Evolutionary conservation across 2,329 filamentous ascomycete genomes (phyloP).

Genomic region (Bipolaris gigantea): DNA sequence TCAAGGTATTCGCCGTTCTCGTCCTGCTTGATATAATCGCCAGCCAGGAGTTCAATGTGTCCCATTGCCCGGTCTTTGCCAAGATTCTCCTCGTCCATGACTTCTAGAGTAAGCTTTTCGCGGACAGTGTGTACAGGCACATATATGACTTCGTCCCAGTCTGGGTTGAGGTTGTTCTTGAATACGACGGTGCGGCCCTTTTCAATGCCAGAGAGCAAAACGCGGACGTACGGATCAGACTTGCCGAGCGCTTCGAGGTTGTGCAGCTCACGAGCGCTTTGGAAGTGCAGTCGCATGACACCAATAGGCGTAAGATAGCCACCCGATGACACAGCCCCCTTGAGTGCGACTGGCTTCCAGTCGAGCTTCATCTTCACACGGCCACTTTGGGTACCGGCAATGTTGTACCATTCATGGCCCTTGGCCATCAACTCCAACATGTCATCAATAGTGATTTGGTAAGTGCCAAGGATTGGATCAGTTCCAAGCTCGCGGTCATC

Average conservation of each 20-base stretch:
- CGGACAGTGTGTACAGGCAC: constrained; percentile 82
- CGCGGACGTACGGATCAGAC: constrained; percentile 90
- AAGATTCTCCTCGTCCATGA: constrained; percentile 94
- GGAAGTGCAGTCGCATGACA: constrained; percentile 92
- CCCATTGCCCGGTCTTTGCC: constrained; percentile 89
- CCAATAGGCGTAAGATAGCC: constrained; percentile 94
- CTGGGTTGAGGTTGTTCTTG: constrained; percentile 91
- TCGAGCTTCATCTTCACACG: constrained; percentile 88
- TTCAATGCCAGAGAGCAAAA: constrained; percentile 85
- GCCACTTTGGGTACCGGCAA: constrained; percentile 77
- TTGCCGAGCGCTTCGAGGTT: constrained; percentile 96
- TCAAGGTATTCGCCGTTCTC: constrained; percentile 80
- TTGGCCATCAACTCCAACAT: constrained; percentile 88
- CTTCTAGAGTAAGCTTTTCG: constrained; percentile 84
- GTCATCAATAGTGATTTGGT: constrained; percentile 94
- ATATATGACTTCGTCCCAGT: constrained; percentile 95
- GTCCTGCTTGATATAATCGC: constrained; percentile 77
- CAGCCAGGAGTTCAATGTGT: constrained; percentile 72
- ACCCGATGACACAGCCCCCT: constrained; percentile 74
- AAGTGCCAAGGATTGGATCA: constrained; percentile 85
- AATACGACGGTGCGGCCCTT: constrained; percentile 93
- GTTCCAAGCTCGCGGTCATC: constrained; percentile 84
- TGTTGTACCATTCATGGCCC: constrained; percentile 94
- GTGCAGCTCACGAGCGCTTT: constrained; percentile 76
- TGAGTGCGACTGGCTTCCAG: constrained; percentile 92